These are phyloP conservation scores for Yamadazyma aaseri DNA, from an alignment of 1,139 yeast species.

Conservation along the genomic window DNA sequence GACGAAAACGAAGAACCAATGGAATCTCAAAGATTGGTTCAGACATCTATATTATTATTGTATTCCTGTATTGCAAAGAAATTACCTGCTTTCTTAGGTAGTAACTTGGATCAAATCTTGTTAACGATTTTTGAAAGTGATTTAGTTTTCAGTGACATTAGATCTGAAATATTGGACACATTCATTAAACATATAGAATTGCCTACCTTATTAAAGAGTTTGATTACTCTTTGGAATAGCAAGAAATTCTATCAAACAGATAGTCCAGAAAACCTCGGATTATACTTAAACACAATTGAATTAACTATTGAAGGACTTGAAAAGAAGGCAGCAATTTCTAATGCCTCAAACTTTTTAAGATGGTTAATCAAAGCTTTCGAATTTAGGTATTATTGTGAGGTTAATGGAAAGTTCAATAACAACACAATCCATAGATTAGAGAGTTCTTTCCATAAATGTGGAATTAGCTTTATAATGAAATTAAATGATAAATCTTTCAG, in stretches of 20 bases:
- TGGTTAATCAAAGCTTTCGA: constrained; percentile 75
- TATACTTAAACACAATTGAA: constrained; percentile 67
- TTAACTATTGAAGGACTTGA: constrained; percentile 63
- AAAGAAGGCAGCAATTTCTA: constrained; percentile 70
- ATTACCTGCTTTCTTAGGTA: constrained; percentile 81
- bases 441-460: constrained; percentile 69
- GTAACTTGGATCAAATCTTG: constrained; percentile 61
- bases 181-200: constrained; percentile 70
- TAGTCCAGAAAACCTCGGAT: constrained; percentile 60
- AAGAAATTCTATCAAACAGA: constrained; percentile 33
- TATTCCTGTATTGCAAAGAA: constrained; percentile 76
- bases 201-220: constrained; percentile 57
- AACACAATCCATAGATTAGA: constrained; percentile 83
- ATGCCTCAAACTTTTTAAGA: constrained; percentile 67
- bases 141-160: constrained; percentile 55
- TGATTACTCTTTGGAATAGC: constrained; percentile 59
- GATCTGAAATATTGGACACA: constrained; percentile 64
- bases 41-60: constrained; percentile 67
- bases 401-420: constrained; percentile 48
- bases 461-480: constrained; percentile 78
- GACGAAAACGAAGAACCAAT: constrained; percentile 23
- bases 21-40: constrained; percentile 40
- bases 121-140: constrained; percentile 56
- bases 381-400: constrained; percentile 49
- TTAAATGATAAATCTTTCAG: constrained; percentile 89